Evolutionary conservation across 2,329 filamentous ascomycete genomes (phyloP).

Genomic region (Nannizziopsis barbatae): DNA sequence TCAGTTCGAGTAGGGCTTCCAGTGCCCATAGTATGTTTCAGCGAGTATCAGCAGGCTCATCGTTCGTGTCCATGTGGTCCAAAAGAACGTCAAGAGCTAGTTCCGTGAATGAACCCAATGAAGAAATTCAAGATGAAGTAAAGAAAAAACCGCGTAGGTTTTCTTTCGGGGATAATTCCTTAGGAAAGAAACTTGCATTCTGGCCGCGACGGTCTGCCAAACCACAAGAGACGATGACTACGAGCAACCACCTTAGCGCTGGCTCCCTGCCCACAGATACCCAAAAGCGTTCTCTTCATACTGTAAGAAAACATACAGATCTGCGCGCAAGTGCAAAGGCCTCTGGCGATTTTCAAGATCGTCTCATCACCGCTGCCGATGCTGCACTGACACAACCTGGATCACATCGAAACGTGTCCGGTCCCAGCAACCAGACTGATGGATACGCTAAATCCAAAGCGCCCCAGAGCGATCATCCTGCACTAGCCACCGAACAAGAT

Average conservation of each 20-base stretch:
- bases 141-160: slow-evolving; percentile 7
- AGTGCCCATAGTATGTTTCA: slow-evolving; percentile 12
- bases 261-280: background rate
- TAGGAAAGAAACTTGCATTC: slow-evolving; percentile 8
- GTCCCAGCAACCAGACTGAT: background rate
- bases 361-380: background rate
- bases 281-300: slow-evolving; percentile 13
- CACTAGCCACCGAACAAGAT: no score
- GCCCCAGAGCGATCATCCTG: background rate
- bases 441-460: background rate
- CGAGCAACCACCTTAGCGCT: background rate
- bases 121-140: slow-evolving; percentile 4
- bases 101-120: slow-evolving; percentile 13
- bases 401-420: background rate
- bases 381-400: background rate
- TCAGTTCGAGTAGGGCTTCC: slow-evolving; percentile 15
- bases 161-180: slow-evolving; percentile 5
- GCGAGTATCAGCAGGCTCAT: slow-evolving; percentile 13
- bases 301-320: slow-evolving; percentile 14
- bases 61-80: slow-evolving; percentile 15
- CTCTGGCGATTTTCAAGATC: background rate
- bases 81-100: slow-evolving; percentile 13
- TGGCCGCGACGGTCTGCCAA: slow-evolving; percentile 8
- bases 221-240: background rate
- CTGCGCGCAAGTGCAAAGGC: slow-evolving; percentile 13